Evolutionary conservation across 805 yeast species (phyloP), one percentile per base, ranked within the genome.

Genomic region (Saturnispora zaruensis): DNA sequence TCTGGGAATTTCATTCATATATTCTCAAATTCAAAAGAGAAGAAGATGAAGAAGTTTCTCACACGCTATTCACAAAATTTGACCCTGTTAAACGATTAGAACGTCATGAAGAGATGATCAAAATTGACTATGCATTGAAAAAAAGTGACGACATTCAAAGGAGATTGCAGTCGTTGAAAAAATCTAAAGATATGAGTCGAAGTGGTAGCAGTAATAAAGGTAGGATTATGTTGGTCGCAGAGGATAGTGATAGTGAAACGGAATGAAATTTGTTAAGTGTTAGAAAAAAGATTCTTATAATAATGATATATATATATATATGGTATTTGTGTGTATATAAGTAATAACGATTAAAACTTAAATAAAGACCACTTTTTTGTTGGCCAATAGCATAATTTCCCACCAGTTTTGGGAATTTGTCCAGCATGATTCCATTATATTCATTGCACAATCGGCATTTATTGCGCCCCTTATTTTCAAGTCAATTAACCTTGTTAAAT

Each of bases 1-100:
- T 90, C 54, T 90, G 96, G 96, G 86, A 86, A 64, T 90, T 87
- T 71, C 98, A 90, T 66, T 78, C 83, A 54, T 77, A 79, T 58
- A 77, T 90, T 51, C 72, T 90, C 55, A 89, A 88, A 64, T 87
- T 90, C 61, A 56, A 50, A 34, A 44, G 54, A 45, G 40, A 42
- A 6, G 44, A 26, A 5, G 50, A 50, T 13, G 50, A 48, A 6
- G 48, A 38, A 34, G 46, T 54, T 6, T 59, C 63, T 4, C 50
- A 51, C 3, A 58, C 61, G 0, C 8, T 56, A 51, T 78, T 77
- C 54, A 74, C 78, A 5, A 74, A 75, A 55, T 77, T 90, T 49
- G 81, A 89, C 65, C 90, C 96, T 5, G 75, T 75, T 28, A 74
- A 78, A 64, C 76, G 96, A 58, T 74, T 90, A 53, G 67, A 75